Evolutionary conservation across 2,329 filamentous ascomycete species (phyloP), one percentile per base, ranked within the genome.

Genomic region (Aspergillus brunneoviolaceus): DNA sequence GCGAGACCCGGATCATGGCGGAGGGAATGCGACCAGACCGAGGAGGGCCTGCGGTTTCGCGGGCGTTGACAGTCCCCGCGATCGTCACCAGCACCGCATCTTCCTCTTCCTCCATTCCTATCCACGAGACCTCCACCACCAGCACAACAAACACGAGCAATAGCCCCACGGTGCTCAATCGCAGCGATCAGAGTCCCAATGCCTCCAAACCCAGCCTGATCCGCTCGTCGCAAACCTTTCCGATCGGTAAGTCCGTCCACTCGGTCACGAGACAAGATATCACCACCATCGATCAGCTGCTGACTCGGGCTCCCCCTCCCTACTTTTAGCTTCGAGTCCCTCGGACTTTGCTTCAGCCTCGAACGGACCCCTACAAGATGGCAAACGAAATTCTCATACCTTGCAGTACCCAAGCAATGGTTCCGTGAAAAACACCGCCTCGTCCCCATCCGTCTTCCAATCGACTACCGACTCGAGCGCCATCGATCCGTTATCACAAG

Each of bases 401-500:
- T 42, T 63, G n/a, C 58, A 53, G 39, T 56, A 29, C 10, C 51
- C 61, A 19, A 64, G 63, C 64, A 67, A 69, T 48, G 61, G 66
- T 31, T 63, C 65, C 47, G 58, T 59, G 55, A 66, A 68, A 57
- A 68, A 67, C 56, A 69, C 71, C 25, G 65, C 65, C n/a, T 69
- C 64, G 5, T 65, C 65, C 33, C 66, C 69, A 42, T 68, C 64
- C 42, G 57, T 66, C 27, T 62, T 68, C 19, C 71, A 75, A 51
- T 65, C 66, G 19, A 67, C 65, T 50, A 70, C 71, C 55, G 72
- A 77, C 55, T 70, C 70, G 56, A 79, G 82, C 55, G 80, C 80
- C 27, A 87, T 89, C 63, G 87, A 90, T 73, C 87, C 87, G 59
- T 78, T 89, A 64, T 89, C 87, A 55, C 85, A 89, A 76, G 87